Base-by-base conservation (phyloP, 2,329 filamentous ascomycete genomes). In the Trichothecium sympodiale region DNA sequence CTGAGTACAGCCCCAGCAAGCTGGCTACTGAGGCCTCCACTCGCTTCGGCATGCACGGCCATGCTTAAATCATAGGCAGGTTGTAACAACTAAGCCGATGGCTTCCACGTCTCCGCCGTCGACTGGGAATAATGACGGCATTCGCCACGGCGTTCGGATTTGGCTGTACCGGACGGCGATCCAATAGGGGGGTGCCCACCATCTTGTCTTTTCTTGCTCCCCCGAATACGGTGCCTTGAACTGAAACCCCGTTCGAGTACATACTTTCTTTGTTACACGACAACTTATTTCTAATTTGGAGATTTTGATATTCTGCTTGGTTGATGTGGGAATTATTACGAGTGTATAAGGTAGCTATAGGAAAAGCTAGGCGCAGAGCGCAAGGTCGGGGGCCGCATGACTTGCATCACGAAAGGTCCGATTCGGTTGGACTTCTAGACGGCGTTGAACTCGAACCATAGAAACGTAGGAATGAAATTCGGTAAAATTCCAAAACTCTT, bases 1-100 rank as follows among this genome's bases (percentile, higher is more conserved):
- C 69, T 20, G 66, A 65, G 26, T 74, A 74, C 45, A 65, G 74
- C 50, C 61, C 72, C 5, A 54, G 60, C 37, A 65, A 62, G 48
- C 59, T 70, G 36, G 55, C 69, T 37, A 61, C 56, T 39, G 62
- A 63, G 45, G 65, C 70, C 29, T 61, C 65, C 41, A 64, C 57
- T 48, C 68, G 65, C 50, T 62, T 72, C 37, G 67, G 67, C 37
- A 63, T 62, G 17, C 8, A 16, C 17, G 36, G 31, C 14, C 8
- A 30, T n/a, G 20, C 20, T 25, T 25, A 25, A 25, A 25, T 10
- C 10, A 6, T 25, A 10, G 10, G 20, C 20, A 10, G 20, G 10
- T 10, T 25, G 20, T 25, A 33, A 33, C n/a, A 33, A 37, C 27
- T 27, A 17, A 33, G 13, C 31, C 13, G 20, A 23, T 25, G 17